Conservation (phyloP, 2,329 filamentous ascomycete genomes). For the Grosmannia penicillata region DNA sequence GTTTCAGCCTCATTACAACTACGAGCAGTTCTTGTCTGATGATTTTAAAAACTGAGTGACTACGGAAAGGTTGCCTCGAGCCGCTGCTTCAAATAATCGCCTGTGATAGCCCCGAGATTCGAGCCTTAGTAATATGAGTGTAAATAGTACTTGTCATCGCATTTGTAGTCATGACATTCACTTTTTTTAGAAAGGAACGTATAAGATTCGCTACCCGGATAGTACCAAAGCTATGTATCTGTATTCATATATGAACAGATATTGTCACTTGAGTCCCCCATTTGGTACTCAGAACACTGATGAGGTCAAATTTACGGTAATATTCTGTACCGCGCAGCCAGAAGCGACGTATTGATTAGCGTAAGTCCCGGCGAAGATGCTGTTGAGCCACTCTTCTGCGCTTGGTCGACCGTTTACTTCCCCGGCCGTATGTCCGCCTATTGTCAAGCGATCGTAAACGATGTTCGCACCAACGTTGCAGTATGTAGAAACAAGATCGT, state of each 20-base stretch:
- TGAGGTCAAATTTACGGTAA: conserved; percentile 5
- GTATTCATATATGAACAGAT: too few relatives aligned
- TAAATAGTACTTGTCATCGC: too few relatives aligned
- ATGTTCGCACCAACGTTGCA: conserved; percentile 27
- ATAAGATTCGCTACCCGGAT: too few relatives aligned
- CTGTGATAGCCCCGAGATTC: too few relatives aligned
- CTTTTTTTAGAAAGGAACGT: too few relatives aligned
- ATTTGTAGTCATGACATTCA: too few relatives aligned
- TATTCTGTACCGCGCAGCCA: conserved; percentile 6
- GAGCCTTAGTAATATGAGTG: too few relatives aligned
- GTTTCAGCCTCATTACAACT: conserved; percentile 35
- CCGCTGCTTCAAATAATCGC: too few relatives aligned
- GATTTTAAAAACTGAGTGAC: conserved; percentile 8
- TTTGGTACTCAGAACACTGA: too few relatives aligned
- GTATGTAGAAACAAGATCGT: conserved; percentile 4
- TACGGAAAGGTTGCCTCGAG: too few relatives aligned
- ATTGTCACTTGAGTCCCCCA: too few relatives aligned
- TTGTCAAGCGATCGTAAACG: conserved; percentile 25
- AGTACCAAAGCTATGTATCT: too few relatives aligned
- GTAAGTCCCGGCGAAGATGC: conserved; percentile 9
- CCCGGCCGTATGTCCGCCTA: conserved; percentile 24
- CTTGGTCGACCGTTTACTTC: conserved; percentile 11
- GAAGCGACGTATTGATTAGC: conserved; percentile 2
- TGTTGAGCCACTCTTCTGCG: conserved; percentile 12
- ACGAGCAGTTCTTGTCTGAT: conserved; percentile 16